phyloP scores from a whole-genome alignment of 2,329 filamentous ascomycete genomes.

The Cercospora sojina region DNA sequence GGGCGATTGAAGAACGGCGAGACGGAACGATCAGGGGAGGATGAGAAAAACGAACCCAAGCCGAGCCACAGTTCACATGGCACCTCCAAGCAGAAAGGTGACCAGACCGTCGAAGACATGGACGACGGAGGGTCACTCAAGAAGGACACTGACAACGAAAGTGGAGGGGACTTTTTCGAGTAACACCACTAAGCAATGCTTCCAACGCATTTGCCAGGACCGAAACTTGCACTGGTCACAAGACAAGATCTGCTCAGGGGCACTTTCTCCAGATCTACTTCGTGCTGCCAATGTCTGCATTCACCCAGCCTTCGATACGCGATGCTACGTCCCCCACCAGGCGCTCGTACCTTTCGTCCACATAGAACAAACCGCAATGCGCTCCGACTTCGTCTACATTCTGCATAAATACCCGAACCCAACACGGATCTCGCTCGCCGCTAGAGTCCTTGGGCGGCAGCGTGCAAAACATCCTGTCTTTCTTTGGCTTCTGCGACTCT shows the following conservation, averaged over 20 bases:
- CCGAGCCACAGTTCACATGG: neutral
- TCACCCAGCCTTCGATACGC: slow-evolving; percentile 39
- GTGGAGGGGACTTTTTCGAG: slow-evolving; percentile 41
- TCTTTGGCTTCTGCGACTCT: slow-evolving; percentile 40
- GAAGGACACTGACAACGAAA: slow-evolving; percentile 37
- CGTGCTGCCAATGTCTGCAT: slow-evolving; percentile 20
- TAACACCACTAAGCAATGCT: neutral
- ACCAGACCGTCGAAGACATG: neutral
- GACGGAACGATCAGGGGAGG: neutral
- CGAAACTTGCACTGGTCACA: neutral
- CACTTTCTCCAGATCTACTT: slow-evolving; percentile 1
- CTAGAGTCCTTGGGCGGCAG: slow-evolving; percentile 60
- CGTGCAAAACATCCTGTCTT: slow-evolving; percentile 76
- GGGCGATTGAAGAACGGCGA: slow-evolving; percentile 39
- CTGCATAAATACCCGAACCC: slow-evolving; percentile 78
- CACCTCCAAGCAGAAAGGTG: neutral
- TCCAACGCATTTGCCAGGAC: neutral
- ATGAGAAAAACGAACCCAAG: neutral
- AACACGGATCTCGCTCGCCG: slow-evolving; percentile 65
- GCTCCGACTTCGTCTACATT: slow-evolving; percentile 82
- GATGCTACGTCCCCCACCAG: slow-evolving; percentile 41
- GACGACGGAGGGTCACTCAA: slow-evolving; percentile 15
- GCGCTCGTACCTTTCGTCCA: slow-evolving; percentile 52
- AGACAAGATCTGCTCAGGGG: neutral
- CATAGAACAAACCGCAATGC: slow-evolving; percentile 77